Conservation (phyloP, 805 yeast genomes). For the Lachancea cidri region DNA sequence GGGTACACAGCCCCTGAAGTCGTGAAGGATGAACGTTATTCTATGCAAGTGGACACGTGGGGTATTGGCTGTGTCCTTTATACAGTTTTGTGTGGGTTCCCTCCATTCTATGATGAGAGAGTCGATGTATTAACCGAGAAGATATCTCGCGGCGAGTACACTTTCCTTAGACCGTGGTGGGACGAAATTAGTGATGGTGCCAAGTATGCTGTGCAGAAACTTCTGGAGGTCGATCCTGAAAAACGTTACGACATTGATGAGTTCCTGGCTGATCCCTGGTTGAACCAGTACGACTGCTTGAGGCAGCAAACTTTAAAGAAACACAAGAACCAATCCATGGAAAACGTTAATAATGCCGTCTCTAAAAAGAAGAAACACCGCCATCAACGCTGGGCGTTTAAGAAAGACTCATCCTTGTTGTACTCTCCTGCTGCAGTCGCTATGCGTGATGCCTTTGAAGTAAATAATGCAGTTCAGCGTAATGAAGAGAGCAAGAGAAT, state of each 20-base stretch:
- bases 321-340: constrained; percentile 6
- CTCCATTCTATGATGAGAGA: constrained; percentile 82
- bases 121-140: constrained; percentile 65
- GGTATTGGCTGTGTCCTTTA: constrained; percentile 95
- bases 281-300: constrained; percentile 29
- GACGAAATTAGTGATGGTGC: constrained; percentile 73
- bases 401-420: constrained; percentile 25
- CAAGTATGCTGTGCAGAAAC: constrained; percentile 58
- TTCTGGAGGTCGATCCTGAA: constrained; percentile 65
- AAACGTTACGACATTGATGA: constrained; percentile 65
- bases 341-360: constrained; percentile 6
- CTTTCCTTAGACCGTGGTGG: constrained; percentile 84
- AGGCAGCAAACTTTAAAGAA: constrained; percentile 8
- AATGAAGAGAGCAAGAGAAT: constrained; percentile 52
- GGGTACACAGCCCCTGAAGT: constrained; percentile 99
- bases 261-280: constrained; percentile 69
- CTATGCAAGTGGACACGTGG: constrained; percentile 98
- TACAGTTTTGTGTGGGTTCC: constrained; percentile 92
- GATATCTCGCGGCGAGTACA: constrained; percentile 65
- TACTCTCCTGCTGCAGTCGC: constrained; percentile 76
- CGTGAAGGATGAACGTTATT: constrained; percentile 86
- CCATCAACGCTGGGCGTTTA: constrained; percentile 13
- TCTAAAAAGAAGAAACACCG: constrained; percentile 19
- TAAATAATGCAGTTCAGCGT: constrained; percentile 81
- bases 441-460: constrained; percentile 80